Base-by-base conservation (phyloP, 768 basidiomycete species). In the Mycena alexandri region DNA sequence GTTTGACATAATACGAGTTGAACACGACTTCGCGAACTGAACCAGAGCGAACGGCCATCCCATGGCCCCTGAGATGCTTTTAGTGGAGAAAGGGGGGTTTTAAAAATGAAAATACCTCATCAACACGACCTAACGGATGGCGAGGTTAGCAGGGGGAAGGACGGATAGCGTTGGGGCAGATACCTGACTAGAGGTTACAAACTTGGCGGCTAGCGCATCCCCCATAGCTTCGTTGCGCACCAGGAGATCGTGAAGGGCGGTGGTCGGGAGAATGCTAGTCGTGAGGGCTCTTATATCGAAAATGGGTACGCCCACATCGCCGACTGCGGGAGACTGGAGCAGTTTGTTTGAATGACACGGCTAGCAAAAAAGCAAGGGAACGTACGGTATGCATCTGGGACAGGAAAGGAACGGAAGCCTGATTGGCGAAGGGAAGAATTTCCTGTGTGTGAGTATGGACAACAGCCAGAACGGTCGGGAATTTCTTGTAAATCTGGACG, bases 371-470 rank as follows among this genome's bases (percentile, higher is more conserved):
- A 33, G 5, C 19, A 19, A 24, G 24, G n/a, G 24, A 9, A 71
- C 63, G 52, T 51, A 62, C 73, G 8, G 65, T 68, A 29, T 67
- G 67, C 58, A 74, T 74, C 22, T 70, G 63, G 5, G 71, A 43
- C 33, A 68, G 59, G 1, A 74, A 47, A 3, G 65, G 67, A 1
- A 74, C 62, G 8, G 51, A 50, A 17, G 54, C 63, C 38, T 66
- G 64, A 36, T 67, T 70, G 9, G 73, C 73, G 42, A 74, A 74
- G 2, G 73, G 68, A 17, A 74, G 65, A 24, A 74, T 61, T 34
- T 63, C 71, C 24, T 42, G 66, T 0, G 71, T 72, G 50, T 74
- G 73, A 13, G 59, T 62, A 48, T 69, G 72, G 1, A 73, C 44
- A 19, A 73, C 72, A 0, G 47, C 61, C 21, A 58, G 52, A 13